Conservation (phyloP, 2,329 filamentous ascomycete species). For the Dactylonectria macrodidyma region DNA sequence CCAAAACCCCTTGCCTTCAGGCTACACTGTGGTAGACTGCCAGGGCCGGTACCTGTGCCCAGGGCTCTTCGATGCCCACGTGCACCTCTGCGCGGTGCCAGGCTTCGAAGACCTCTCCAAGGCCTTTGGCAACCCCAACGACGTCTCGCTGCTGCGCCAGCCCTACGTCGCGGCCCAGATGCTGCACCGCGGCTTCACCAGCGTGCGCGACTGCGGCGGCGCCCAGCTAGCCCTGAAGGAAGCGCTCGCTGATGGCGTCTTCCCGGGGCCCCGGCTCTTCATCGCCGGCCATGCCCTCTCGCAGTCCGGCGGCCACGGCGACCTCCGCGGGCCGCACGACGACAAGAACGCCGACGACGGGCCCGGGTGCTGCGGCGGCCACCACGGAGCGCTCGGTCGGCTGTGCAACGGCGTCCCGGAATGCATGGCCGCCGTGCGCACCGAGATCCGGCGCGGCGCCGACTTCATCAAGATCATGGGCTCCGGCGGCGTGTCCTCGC, state of each 20-base stretch:
- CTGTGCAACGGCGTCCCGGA: constrained; percentile 68
- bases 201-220: constrained; percentile 70
- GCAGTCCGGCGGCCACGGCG: constrained; percentile 72
- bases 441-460: constrained; percentile 68
- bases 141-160: constrained; percentile 59
- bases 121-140: constrained; percentile 49
- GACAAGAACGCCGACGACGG: neutral
- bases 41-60: constrained; percentile 48
- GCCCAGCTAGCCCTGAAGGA: constrained; percentile 68
- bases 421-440: constrained; percentile 66
- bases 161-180: constrained; percentile 64
- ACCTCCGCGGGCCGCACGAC: constrained; percentile 60
- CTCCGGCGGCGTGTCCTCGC: constrained; percentile 68
- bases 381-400: constrained; percentile 52
- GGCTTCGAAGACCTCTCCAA: constrained; percentile 46
- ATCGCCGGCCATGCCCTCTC: constrained; percentile 67
- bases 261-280: constrained; percentile 69
- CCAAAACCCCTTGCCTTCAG: neutral
- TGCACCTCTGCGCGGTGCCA: constrained; percentile 50
- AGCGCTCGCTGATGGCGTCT: constrained; percentile 67
- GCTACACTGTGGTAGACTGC: constrained; percentile 39
- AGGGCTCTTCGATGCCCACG: constrained; percentile 51
- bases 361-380: constrained; percentile 61
- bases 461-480: constrained; percentile 76
- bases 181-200: constrained; percentile 70